Evolutionary conservation across 345 rosid genomes (phyloP).

Genomic region (Boechera retrofracta): DNA sequence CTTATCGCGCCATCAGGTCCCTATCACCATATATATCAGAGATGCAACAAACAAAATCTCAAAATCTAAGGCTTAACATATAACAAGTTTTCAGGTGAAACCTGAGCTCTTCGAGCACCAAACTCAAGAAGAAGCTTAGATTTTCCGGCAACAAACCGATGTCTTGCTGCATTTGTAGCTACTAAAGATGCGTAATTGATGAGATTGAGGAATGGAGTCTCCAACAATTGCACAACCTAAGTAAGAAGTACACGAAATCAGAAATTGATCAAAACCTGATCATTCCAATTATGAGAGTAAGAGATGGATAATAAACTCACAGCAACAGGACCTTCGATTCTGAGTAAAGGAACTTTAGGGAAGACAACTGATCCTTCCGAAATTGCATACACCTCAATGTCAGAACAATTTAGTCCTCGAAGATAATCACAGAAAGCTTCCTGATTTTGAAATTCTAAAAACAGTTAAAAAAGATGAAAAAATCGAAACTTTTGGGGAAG

Average conservation of each 20-base stretch:
- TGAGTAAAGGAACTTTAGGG: conserved; percentile 89
- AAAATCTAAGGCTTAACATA: neutral
- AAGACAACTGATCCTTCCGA: conserved; percentile 90
- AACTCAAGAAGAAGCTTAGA: conserved; percentile 84
- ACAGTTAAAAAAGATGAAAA: neutral
- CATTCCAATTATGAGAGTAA: neutral
- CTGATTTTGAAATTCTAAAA: conserved; percentile 46
- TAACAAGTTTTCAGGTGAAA: conserved; percentile 29
- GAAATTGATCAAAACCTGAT: neutral
- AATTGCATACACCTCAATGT: conserved; percentile 84
- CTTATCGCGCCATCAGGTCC: conserved; percentile 95
- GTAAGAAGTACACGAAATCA: neutral
- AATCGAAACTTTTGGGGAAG: neutral
- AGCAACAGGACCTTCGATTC: conserved; percentile 92
- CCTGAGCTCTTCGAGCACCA: conserved; percentile 99
- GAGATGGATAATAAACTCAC: conserved; percentile 54
- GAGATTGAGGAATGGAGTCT: conserved; percentile 90
- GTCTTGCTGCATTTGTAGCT: conserved; percentile 96
- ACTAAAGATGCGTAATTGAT: conserved; percentile 88
- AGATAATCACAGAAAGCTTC: conserved; percentile 83
- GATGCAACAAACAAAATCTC: conserved; percentile 22
- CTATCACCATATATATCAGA: conserved; percentile 43
- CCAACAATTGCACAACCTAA: conserved; percentile 93
- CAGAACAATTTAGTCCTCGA: conserved; percentile 83
- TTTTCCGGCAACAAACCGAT: conserved; percentile 92